Base-by-base conservation (phyloP, 139 green algal genomes). In the Chlorella sp. region DNA sequence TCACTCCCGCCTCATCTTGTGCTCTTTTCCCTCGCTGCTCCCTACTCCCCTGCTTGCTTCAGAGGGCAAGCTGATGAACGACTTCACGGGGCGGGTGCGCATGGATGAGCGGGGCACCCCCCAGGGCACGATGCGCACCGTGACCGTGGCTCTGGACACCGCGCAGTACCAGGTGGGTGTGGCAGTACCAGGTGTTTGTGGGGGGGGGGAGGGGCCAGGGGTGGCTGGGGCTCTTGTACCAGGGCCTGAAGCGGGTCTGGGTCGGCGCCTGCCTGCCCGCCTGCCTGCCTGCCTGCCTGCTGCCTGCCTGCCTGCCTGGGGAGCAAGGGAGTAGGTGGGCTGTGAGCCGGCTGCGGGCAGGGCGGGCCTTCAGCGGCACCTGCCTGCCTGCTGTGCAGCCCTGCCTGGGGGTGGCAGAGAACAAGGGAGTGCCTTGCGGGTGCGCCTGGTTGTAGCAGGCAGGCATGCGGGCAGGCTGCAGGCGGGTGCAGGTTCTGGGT, bases 151-250 rank as follows among this genome's bases (percentile, higher is more conserved):
- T 9, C 90, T 99, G 83, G 98, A 99, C 91, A 92, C 97, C 0
- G 97, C 97, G 28, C 98, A 99, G 94, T 99, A 99, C 94, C 97
- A 99, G 91, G 76, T 96, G 26, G 97, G 99, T 92, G 89, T 96
- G 22, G 30, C 53, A 78, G 80, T 30, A 90, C 96, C 26, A 36
- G 48, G 57, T 60, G 36, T 42, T 39, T 18, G 61, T 21, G 57
- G 66, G 21, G 16, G 21, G 82, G 68, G 69, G 28, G 64, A 34
- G 68, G 64, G 61, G n/a, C 61, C 7, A 21, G 21, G 37, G 34
- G 36, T 57, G 78, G 34, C n/a, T n/a, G n/a, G n/a, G n/a, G n/a
- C n/a, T n/a, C n/a, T n/a, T n/a, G n/a, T n/a, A n/a, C n/a, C n/a
- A n/a, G n/a, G n/a, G n/a, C n/a, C n/a, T n/a, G n/a, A n/a, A n/a